Evolutionary conservation across 2,329 filamentous ascomycete species (phyloP), one percentile per base, ranked within the genome.

Genomic region (Cladophialophora bantiana): DNA sequence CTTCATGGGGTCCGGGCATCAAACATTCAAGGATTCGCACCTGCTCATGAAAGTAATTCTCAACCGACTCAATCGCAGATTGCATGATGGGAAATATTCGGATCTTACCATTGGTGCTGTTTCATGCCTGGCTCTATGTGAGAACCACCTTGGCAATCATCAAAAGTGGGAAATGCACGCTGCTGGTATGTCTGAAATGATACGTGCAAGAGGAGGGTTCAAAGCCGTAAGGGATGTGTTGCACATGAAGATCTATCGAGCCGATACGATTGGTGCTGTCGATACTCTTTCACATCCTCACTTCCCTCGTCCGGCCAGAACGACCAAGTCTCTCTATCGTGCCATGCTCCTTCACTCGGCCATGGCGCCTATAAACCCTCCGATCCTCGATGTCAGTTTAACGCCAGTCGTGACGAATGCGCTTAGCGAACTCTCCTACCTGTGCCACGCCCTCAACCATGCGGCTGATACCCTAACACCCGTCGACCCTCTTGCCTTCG

Each of bases 101-200:
- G 70, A 70, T 40, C 64, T 55, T 13, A 71, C 70, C 3, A 71
- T 71, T 45, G 68, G 65, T 20, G 66, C 68, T 9, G 66, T 71
- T 1, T 68, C 70, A 12, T 71, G 70, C 50, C 45, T 71, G 54
- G 68, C 68, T 7, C 55, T 67, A 1, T 60, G 60, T 36, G 70
- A 71, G 59, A 68, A 68, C 50, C 40, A 56, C 7, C 38, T 64
- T 7, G 70, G 70, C 7, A 70, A 68, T 50, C 62, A 67, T 42
- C 26, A 57, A n/a, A 62, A 62, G 18, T 70, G 60, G 60, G 60
- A 59, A 32, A 67, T 70, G 61, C 70, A 71, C 31, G 56, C 61
- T 15, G 32, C 61, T 38, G 70, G 70, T 2, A 69, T 71, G 64
- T 67, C 66, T 20, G 65, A 67, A 40, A 71, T 71, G 70, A 58